Conservation (phyloP, 306 rosid genomes). For the Cucurbita ficifolia region DNA sequence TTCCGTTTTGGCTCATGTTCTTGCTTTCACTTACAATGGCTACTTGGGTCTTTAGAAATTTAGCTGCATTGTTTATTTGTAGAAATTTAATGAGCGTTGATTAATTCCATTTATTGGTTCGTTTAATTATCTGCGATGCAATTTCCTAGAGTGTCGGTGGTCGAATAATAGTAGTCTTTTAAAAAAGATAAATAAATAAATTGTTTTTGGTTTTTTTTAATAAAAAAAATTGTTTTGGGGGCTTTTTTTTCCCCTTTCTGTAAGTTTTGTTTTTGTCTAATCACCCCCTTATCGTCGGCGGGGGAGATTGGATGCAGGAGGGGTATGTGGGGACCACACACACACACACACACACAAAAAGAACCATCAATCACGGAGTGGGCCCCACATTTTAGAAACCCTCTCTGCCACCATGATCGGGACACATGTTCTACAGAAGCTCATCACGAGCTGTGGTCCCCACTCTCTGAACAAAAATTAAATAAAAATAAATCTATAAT, state of each 20-base stretch:
- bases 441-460: conserved; percentile 15
- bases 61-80: not conserved
- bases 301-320: conserved; percentile 8
- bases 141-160: conserved; percentile 50
- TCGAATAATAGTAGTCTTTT: not conserved
- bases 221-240: no score
- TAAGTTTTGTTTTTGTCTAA: not conserved
- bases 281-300: conserved; percentile 15
- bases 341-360: not conserved
- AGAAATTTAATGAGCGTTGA: not conserved
- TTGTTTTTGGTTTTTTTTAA: not conserved
- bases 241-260: not conserved
- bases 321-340: conserved; percentile 23
- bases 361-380: conserved; percentile 43
- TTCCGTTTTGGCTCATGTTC: not conserved
- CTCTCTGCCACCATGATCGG: conserved; percentile 4
- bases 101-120: not conserved
- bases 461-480: not conserved
- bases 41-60: not conserved
- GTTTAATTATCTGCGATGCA: not conserved
- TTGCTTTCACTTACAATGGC: not conserved
- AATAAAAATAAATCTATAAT: not conserved
- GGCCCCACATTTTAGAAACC: conserved; percentile 13
- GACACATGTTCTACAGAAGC: conserved; percentile 9
- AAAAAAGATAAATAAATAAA: not conserved